Evolutionary conservation across 331 rosid species (phyloP), one percentile per base, ranked within the genome.

Genomic region (Malus hybrid): DNA sequence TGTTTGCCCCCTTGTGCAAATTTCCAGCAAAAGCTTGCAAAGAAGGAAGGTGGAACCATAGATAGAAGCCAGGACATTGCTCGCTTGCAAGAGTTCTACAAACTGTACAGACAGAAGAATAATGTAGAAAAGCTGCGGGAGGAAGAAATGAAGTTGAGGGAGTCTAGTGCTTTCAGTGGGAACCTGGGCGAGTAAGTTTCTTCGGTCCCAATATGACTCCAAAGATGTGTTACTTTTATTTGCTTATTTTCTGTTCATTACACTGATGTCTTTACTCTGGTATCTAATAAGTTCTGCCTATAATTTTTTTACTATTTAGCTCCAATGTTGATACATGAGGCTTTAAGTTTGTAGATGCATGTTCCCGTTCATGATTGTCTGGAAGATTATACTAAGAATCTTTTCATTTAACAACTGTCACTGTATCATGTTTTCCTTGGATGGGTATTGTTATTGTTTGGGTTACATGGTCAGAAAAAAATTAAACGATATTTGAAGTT

Each of bases 11-110:
- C 66, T 84, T 82, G 82, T 61, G 65, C 33, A 76, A 61, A 66
- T 81, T 81, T 84, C 71, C 96, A 94, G 97, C 97, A 95, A 95
- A 95, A 95, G 80, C 83, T 95, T 63, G 96, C 92, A 34, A 95
- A 88, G 86, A 85, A 85, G 84, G 97, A 90, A 65, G 89, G 78
- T 64, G 96, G 92, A 79, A 78, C 79, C 63, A 95, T 90, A 77
- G 99, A 95, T 81, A 89, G 97, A 86, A 89, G 97, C 82, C 97
- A 88, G 72, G 99, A 95, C 67, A 80, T 88, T 76, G 79, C 81
- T 66, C 92, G 84, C 76, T 80, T 95, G 66, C 97, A 85, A 76
- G 96, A 95, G 85, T 95, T 92, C 84, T 95, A 95, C 84, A 95
- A 78, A 77, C 76, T 68, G 36, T 95, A 92, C 29, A 79, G 99